A percentile compares a stretch with the other conserved stretches of the same genome.
These are phyloP conservation scores for Diplocarpon rosae DNA, from an alignment of 2,329 filamentous ascomycete genomes.

Conservation along the genomic window DNA sequence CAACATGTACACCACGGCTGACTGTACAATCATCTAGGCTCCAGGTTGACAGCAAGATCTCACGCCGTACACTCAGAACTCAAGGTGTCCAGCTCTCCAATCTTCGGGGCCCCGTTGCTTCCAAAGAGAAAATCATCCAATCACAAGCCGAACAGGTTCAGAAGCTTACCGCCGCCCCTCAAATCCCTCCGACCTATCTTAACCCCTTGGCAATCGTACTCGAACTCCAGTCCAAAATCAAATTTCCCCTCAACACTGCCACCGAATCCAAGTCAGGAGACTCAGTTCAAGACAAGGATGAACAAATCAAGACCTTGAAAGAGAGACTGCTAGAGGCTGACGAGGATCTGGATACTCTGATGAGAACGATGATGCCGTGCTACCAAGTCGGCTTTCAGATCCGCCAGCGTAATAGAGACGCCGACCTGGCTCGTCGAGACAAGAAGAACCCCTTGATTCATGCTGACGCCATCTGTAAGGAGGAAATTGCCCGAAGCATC, in stretches of 20 bases:
- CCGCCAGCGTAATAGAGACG: conserved; percentile 1
- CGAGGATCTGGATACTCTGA: not conserved
- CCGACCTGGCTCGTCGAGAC: not conserved
- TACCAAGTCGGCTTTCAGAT: conserved; percentile 1
- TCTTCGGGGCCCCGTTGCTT: not conserved
- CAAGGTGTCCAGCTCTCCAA: not conserved
- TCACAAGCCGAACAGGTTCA: not conserved
- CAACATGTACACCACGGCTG: not conserved
- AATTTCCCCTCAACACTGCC: too few species aligned
- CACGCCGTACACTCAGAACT: not conserved
- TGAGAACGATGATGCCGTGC: not conserved
- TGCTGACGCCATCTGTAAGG: not conserved
- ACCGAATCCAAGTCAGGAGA: too few species aligned
- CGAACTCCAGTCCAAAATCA: too few species aligned
- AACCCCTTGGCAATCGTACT: not conserved
- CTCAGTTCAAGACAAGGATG: not conserved
- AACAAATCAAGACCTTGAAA: not conserved
- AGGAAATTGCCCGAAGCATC: not conserved
- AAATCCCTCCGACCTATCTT: not conserved
- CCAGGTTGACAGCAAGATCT: not conserved
- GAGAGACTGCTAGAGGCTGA: not conserved
- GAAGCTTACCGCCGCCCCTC: not conserved
- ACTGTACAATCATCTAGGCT: not conserved
- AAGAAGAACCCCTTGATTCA: not conserved
- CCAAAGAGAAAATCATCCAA: not conserved